phyloP scores from a whole-genome alignment of 768 basidiomycete genomes.

The Asterophora parasitica region DNA sequence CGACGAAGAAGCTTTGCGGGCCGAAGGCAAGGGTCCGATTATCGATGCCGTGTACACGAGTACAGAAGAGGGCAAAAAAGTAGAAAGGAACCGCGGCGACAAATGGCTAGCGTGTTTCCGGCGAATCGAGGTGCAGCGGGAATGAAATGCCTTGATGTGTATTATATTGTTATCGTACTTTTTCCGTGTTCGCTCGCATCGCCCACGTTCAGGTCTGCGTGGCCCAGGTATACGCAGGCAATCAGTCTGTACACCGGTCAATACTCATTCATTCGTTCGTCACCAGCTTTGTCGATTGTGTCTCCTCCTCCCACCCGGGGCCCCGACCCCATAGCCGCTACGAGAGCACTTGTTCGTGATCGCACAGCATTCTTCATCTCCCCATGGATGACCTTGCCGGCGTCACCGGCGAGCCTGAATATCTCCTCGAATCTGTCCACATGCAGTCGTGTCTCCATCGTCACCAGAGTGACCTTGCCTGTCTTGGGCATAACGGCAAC shows the following conservation, averaged over 20 bases:
- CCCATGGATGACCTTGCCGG: slow-evolving; percentile 66
- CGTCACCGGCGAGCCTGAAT: slow-evolving; percentile 72
- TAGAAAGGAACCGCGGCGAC: slow-evolving; percentile 83
- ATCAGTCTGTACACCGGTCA: slow-evolving; percentile 13
- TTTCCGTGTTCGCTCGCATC: slow-evolving; percentile 1
- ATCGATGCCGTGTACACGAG: slow-evolving; percentile 78
- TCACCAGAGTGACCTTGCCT: slow-evolving; percentile 81
- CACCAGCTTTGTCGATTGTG: slow-evolving; percentile 26
- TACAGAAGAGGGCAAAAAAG: slow-evolving; percentile 98
- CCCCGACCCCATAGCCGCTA: slow-evolving; percentile 54
- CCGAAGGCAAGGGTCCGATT: slow-evolving; percentile 69
- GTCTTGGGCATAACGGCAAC: slow-evolving; percentile 87
- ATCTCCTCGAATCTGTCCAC: slow-evolving; percentile 91
- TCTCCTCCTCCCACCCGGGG: slow-evolving; percentile 27
- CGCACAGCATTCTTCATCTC: slow-evolving; percentile 81
- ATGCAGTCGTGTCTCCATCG: slow-evolving; percentile 92
- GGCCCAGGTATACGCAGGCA: neutral
- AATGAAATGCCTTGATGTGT: slow-evolving; percentile 16
- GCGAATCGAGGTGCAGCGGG: slow-evolving; percentile 42
- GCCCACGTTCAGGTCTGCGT: slow-evolving; percentile 7
- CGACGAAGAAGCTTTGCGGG: slow-evolving; percentile 69
- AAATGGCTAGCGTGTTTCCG: slow-evolving; percentile 93
- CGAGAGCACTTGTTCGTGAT: slow-evolving; percentile 55
- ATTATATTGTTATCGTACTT: too few species aligned
- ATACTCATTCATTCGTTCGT: slow-evolving; percentile 35